phyloP scores from a whole-genome alignment of 495 filamentous ascomycete genomes.

The Annulohypoxylon stygium region DNA sequence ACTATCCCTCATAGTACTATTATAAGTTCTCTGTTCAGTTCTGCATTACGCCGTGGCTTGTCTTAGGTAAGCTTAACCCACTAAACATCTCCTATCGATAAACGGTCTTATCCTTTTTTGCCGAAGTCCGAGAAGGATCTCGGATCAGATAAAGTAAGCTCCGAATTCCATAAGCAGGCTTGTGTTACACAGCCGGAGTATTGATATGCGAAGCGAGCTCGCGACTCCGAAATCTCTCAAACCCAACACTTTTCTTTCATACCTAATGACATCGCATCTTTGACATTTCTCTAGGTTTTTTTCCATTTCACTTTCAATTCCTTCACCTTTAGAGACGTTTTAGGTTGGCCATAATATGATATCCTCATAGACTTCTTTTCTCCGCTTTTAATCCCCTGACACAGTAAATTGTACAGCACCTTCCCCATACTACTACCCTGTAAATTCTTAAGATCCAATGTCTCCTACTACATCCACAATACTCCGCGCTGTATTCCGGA shows the following conservation, averaged over 20 bases:
- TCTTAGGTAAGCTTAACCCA: not conserved
- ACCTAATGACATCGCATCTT: not conserved
- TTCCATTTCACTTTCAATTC: not conserved
- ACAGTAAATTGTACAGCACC: constrained; percentile 4
- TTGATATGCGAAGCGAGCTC: constrained; percentile 19
- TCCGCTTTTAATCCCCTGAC: not conserved
- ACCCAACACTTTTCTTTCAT: not conserved
- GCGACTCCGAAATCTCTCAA: constrained; percentile 30
- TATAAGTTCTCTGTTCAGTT: too few species aligned
- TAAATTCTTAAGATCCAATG: constrained; percentile 9
- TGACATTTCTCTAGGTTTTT: not conserved
- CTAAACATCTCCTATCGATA: not conserved
- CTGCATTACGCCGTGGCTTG: not conserved
- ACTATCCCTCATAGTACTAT: not conserved
- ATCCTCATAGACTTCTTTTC: constrained; percentile 18
- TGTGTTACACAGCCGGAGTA: constrained; percentile 11
- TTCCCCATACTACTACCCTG: not conserved
- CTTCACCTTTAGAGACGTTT: not conserved
- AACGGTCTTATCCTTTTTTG: constrained; percentile 3
- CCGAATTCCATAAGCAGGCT: constrained; percentile 7
- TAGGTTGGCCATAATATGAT: constrained; percentile 27
- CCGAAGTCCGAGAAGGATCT: constrained; percentile 11
- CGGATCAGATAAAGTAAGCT: not conserved
- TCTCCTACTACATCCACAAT: constrained; percentile 11
- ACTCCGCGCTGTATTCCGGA: constrained; percentile 33